A percentile compares a stretch with the other conserved stretches of the same genome.
phyloP scores from a whole-genome alignment of 441 rosid species.

The Erysimum cheiri region DNA sequence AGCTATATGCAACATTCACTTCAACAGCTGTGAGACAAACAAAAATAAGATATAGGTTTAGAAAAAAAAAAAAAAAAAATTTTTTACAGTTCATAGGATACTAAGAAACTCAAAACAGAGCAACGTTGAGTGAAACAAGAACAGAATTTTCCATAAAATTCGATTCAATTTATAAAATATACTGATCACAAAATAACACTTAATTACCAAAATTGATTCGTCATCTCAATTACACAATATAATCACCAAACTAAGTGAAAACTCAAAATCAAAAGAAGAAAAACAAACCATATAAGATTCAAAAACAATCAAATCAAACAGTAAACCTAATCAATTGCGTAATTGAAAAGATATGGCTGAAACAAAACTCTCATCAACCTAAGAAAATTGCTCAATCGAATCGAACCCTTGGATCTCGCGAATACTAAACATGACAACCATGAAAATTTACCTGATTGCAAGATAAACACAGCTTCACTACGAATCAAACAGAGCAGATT shows the following conservation, averaged over 20 bases:
- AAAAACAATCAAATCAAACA: background rate
- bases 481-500: slow-evolving; percentile 8
- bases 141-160: background rate
- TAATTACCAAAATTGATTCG: background rate
- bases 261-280: background rate
- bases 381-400: slow-evolving; percentile 8
- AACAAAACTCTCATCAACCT: background rate
- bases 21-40: slow-evolving; percentile 27
- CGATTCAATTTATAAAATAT: background rate
- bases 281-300: too few species aligned
- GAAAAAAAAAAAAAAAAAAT: background rate
- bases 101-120: background rate
- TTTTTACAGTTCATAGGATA: background rate
- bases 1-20: slow-evolving; percentile 21
- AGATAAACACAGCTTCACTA: background rate
- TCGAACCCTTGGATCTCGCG: slow-evolving; percentile 1
- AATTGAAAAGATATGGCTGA: background rate
- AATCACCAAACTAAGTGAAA: background rate
- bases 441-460: slow-evolving; percentile 15
- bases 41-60: background rate
- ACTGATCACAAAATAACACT: slow-evolving; percentile 4
- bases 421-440: background rate
- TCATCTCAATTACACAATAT: background rate
- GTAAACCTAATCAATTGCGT: background rate
- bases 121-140: background rate